phyloP scores from a whole-genome alignment of 345 rosid species.

The Raphanus raphanistrum region DNA sequence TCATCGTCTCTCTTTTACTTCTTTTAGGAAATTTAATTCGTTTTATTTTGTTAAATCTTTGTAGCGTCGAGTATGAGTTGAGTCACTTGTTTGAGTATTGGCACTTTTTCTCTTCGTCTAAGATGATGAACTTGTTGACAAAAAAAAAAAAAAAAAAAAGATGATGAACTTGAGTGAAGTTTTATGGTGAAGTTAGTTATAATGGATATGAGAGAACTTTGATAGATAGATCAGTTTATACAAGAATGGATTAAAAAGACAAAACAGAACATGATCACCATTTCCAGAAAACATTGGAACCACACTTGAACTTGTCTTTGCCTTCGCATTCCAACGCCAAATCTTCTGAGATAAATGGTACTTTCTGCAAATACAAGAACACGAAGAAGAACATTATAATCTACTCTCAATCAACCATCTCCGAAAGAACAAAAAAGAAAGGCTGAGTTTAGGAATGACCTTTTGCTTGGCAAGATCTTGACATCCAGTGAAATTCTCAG shows the following conservation, averaged over 20 bases:
- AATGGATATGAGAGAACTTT: constrained; percentile 21
- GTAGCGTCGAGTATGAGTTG: constrained; percentile 15
- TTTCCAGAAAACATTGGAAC: constrained; percentile 99
- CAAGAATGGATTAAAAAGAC: constrained; percentile 7
- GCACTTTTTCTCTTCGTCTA: neutral
- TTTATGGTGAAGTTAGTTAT: constrained; percentile 10
- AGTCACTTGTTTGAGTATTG: constrained; percentile 30
- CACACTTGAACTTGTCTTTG: constrained; percentile 95
- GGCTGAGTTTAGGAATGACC: constrained; percentile 41
- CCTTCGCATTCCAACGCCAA: constrained; percentile 88
- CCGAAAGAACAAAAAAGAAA: neutral
- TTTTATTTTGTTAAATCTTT: constrained; percentile 21
- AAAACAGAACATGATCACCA: constrained; percentile 54
- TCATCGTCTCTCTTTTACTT: neutral
- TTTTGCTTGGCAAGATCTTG: constrained; percentile 98
- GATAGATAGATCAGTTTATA: constrained; percentile 3
- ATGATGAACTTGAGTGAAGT: constrained; percentile 12
- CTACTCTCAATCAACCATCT: neutral
- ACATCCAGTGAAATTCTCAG: constrained; percentile 97
- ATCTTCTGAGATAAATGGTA: constrained; percentile 82
- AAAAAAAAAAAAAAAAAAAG: no score
- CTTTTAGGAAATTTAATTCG: constrained; percentile 31
- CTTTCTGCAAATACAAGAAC: constrained; percentile 60
- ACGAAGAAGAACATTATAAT: constrained; percentile 12
- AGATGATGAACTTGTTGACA: constrained; percentile 15